Evolutionary conservation across 305 asterid genomes (phyloP), one percentile per base, ranked within the genome.

Genomic region (Ruellia speciosa): DNA sequence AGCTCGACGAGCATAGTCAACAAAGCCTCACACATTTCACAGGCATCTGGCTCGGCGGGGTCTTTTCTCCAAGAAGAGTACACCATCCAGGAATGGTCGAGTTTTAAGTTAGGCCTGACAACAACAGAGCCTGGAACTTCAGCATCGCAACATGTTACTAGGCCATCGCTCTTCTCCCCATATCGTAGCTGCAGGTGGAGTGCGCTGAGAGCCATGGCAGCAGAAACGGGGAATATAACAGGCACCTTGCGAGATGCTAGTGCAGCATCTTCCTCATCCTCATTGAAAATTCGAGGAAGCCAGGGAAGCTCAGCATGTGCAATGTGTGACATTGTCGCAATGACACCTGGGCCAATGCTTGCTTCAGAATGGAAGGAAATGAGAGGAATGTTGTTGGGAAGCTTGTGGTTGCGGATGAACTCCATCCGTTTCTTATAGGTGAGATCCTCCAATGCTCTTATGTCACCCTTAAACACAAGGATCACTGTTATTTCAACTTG

Each of bases 61-160:
- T 76, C 80, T 55, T 66, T 83, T 50, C 56, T 83, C 96, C 94
- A 81, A 1, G 93, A 81, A 3, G 96, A 73, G 73, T 80, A 90
- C 0, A 83, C 98, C 88, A 88, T 90, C 98, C 98, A 90, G 2
- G 87, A 77, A 72, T 90, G 96, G 67, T 90, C 96, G 18, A 87
- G 77, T 71, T 85, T 90, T 59, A 50, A 65, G 54, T 79, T 80
- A 0, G 94, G 93, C 77, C 62, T 81, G 14, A 88, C 94, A 0
- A 87, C 94, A 18, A 90, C 79, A 1, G 96, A 90, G 14, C 96
- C 98, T 0, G 96, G 96, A 64, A 88, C 96, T 74, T 85, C 90
- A 50, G 98, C 98, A 66, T 88, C 98, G 0, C 98, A 86, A 54
- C 98, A 88, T 0, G 95, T 85, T 33, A 90, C 95, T 11, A 87